Conservation (phyloP, 2,329 filamentous ascomycete species). For the Xenoacremonium recifei region DNA sequence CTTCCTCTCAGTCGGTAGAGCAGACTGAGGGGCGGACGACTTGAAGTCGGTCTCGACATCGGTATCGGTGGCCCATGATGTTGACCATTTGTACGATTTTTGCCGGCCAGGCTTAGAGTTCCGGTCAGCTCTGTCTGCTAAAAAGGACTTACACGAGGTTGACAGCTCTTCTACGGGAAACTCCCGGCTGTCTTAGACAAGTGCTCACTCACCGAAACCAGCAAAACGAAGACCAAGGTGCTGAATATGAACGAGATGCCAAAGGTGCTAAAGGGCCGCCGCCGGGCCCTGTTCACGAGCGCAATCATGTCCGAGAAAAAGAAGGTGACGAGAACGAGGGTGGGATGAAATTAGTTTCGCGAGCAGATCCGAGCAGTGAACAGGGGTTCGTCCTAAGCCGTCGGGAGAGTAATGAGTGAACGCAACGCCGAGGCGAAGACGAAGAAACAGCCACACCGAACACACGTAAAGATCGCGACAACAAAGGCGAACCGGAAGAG, state of each 20-base stretch:
- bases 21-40: neutral
- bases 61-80: neutral
- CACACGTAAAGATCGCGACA: too few relatives aligned
- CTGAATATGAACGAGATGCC: constrained; percentile 9
- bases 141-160: neutral
- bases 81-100: neutral
- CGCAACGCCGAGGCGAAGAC: too few relatives aligned
- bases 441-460: too few relatives aligned
- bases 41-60: neutral
- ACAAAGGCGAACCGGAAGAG: too few relatives aligned
- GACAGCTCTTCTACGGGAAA: neutral
- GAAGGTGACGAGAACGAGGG: neutral
- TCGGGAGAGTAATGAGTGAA: too few relatives aligned
- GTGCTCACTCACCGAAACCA: constrained; percentile 10
- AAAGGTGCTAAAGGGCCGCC: constrained; percentile 1
- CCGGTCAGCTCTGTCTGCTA: neutral
- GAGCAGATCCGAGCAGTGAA: too few relatives aligned
- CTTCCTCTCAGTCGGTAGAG: neutral
- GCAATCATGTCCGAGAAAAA: neutral
- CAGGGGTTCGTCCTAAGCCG: too few relatives aligned
- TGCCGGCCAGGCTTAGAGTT: neutral
- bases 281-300: neutral
- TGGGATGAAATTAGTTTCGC: too few relatives aligned
- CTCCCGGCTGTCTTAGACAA: neutral
- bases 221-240: constrained; percentile 6